phyloP scores from a whole-genome alignment of 2,329 filamentous ascomycete genomes.

The Bipolaris oryzae region DNA sequence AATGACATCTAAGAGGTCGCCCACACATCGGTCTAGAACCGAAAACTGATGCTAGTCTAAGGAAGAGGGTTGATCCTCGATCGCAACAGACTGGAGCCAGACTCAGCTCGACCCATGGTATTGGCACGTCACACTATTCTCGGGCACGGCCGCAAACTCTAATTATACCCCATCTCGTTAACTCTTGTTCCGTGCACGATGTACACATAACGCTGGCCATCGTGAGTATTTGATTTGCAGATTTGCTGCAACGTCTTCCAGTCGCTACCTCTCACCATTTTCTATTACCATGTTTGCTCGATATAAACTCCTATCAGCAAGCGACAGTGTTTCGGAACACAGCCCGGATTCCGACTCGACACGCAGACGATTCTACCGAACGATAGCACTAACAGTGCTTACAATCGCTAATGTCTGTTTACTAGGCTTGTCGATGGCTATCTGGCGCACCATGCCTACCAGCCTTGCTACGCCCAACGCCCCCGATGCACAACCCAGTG shows the following conservation, averaged over 20 bases:
- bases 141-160: neutral
- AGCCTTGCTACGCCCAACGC: neutral
- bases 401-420: slow-evolving; percentile 5
- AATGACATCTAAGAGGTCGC: neutral
- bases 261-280: neutral
- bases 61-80: neutral
- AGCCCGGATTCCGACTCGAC: neutral
- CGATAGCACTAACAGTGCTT: slow-evolving; percentile 1
- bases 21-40: neutral
- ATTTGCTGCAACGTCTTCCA: neutral
- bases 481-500: neutral
- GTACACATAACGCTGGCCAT: neutral
- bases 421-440: slow-evolving; percentile 1
- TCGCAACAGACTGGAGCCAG: neutral
- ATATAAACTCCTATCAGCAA: slow-evolving; percentile 4
- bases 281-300: slow-evolving; percentile 5
- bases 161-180: slow-evolving; percentile 5
- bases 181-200: slow-evolving; percentile 3
- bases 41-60: neutral
- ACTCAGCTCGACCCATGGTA: neutral
- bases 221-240: slow-evolving; percentile 5
- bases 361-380: slow-evolving; percentile 3
- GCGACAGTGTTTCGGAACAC: neutral
- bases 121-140: neutral
- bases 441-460: slow-evolving; percentile 3